A percentile compares a stretch with the other conserved stretches of the same genome.
Evolutionary conservation across 1,284 basidiomycete genomes (phyloP).

Genomic region (Ganoderma lucidum): DNA sequence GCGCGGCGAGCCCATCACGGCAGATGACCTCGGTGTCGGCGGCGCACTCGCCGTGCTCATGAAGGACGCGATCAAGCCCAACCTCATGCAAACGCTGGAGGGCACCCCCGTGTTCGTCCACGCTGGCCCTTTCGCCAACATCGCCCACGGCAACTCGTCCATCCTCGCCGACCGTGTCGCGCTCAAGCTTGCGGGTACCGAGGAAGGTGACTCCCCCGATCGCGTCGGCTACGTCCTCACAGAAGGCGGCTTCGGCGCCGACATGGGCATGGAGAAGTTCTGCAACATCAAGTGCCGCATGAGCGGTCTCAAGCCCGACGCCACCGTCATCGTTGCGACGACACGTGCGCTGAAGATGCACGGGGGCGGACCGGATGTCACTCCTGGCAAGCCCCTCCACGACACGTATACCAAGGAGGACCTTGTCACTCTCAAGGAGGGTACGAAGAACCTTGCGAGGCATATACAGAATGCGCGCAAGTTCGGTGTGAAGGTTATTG

Average conservation of each 20-base stretch:
- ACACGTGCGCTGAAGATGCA: slow-evolving; percentile 99
- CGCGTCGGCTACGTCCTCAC: slow-evolving; percentile 96
- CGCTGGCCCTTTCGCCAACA: slow-evolving; percentile 99
- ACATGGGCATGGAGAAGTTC: slow-evolving; percentile 99
- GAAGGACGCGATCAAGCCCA: slow-evolving; percentile 99
- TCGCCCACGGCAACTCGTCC: slow-evolving; percentile 98
- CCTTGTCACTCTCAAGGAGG: slow-evolving; percentile 89
- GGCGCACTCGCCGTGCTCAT: slow-evolving; percentile 97
- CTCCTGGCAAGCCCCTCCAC: slow-evolving; percentile 93
- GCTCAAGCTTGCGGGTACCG: slow-evolving; percentile 96
- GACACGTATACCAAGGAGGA: slow-evolving; percentile 97
- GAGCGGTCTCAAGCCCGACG: slow-evolving; percentile 93
- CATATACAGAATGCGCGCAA: slow-evolving; percentile 97
- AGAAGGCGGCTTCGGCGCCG: slow-evolving; percentile 98
- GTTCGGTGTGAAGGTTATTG: slow-evolving; percentile 96
- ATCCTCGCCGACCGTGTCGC: slow-evolving; percentile 97
- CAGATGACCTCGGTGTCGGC: slow-evolving; percentile 96
- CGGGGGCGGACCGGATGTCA: slow-evolving; percentile 97
- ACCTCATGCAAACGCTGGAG: slow-evolving; percentile 98
- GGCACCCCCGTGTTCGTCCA: slow-evolving; percentile 99
- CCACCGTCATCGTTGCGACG: slow-evolving; percentile 95
- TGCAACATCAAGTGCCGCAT: slow-evolving; percentile 99
- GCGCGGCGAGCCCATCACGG: slow-evolving; percentile 91
- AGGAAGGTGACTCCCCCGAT: slow-evolving; percentile 85
- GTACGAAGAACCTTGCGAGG: slow-evolving; percentile 92